Conservation (phyloP, 73 alveolate genomes). For the Blepharisma stoltei region DNA sequence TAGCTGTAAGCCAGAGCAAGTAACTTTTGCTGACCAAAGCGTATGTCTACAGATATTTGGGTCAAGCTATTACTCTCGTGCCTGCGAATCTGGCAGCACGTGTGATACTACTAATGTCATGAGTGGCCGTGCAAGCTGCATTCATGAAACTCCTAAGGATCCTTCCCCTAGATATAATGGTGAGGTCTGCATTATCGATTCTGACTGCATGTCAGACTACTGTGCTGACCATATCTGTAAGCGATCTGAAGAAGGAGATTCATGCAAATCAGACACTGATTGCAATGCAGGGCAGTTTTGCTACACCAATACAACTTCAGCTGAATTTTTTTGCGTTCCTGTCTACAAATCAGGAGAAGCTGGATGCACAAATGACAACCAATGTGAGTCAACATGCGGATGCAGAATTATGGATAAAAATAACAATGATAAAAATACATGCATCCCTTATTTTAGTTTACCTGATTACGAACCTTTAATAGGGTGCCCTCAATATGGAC, state of each 20-base stretch:
- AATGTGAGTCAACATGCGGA: neutral
- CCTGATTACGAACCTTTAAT: neutral
- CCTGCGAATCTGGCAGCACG: too few species aligned
- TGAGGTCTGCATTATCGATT: neutral
- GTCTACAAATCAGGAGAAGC: neutral
- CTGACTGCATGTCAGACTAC: conserved; percentile 1
- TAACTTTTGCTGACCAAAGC: too few species aligned
- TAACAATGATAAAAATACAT: neutral
- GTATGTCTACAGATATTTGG: too few species aligned
- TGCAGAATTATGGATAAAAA: neutral
- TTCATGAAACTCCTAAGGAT: too few species aligned
- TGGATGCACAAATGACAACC: neutral
- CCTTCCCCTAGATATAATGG: neutral
- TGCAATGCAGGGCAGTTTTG: conserved; percentile 12
- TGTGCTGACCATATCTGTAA: neutral
- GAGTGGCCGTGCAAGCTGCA: too few species aligned
- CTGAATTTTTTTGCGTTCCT: neutral
- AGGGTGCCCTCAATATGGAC: neutral
- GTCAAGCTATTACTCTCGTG: too few species aligned
- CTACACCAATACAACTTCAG: neutral
- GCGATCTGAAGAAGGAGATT: conserved; percentile 11
- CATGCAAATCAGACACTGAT: neutral
- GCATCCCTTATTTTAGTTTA: neutral
- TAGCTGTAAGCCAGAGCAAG: too few species aligned
- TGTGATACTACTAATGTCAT: too few species aligned